Evolutionary conservation across 1,284 basidiomycete species (phyloP).

Genomic region (Tilletia indica): DNA sequence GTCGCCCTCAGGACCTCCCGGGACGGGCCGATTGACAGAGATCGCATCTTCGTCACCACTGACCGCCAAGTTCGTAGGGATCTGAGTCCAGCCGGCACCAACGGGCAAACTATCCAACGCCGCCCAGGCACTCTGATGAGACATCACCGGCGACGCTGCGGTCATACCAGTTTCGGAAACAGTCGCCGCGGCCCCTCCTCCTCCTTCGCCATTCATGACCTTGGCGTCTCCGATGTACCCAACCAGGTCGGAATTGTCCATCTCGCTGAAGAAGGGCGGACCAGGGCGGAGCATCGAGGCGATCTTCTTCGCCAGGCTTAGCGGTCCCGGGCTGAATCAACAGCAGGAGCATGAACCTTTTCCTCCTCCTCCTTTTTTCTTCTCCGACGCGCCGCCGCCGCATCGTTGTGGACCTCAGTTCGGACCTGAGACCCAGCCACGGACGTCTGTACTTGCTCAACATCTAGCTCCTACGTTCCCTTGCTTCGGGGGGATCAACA

Average conservation of each 20-base stretch:
- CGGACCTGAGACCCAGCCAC: too few species aligned
- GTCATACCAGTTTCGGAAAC: slow-evolving; percentile 16
- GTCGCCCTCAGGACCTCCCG: slow-evolving; percentile 25
- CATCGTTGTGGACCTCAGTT: too few species aligned
- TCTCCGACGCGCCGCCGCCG: background rate
- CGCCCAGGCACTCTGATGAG: slow-evolving; percentile 41
- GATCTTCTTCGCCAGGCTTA: slow-evolving; percentile 37
- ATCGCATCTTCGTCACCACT: background rate
- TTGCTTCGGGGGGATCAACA: too few species aligned
- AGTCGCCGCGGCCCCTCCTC: slow-evolving; percentile 26
- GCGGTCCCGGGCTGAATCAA: background rate
- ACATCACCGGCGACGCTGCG: background rate
- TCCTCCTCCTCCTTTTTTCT: background rate
- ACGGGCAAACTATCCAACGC: slow-evolving; percentile 37
- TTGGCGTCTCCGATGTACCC: slow-evolving; percentile 34
- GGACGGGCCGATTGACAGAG: background rate
- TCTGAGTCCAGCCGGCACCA: slow-evolving; percentile 28
- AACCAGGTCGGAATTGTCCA: slow-evolving; percentile 41
- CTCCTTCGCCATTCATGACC: slow-evolving; percentile 43
- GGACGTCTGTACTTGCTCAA: too few species aligned
- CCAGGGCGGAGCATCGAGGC: slow-evolving; percentile 45
- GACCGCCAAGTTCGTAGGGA: slow-evolving; percentile 24
- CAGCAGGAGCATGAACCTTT: background rate
- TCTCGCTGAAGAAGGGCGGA: slow-evolving; percentile 45
- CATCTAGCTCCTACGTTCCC: too few species aligned